These are phyloP conservation scores for Magnusiomyces tetraspermus DNA, from an alignment of 1,139 yeast species.

Conservation along the genomic window DNA sequence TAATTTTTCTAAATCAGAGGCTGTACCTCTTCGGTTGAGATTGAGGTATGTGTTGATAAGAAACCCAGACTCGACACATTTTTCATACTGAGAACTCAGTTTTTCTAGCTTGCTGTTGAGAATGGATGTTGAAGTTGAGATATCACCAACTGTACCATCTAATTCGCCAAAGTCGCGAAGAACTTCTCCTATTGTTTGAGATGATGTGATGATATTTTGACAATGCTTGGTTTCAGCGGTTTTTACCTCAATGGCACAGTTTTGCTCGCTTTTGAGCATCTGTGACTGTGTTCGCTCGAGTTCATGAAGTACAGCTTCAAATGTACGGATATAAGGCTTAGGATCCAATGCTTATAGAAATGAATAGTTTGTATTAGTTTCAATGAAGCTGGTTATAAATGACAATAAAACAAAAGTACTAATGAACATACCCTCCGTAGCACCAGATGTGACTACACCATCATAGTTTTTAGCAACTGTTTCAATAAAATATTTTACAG, in stretches of 20 bases:
- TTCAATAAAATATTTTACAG: conserved; percentile 78
- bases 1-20: conserved; percentile 40
- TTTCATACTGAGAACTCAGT: conserved; percentile 64
- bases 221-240: conserved; percentile 61
- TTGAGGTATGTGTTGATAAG: conserved; percentile 70
- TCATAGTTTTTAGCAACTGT: conserved; percentile 62
- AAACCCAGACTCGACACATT: conserved; percentile 64
- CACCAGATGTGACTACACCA: conserved; percentile 31
- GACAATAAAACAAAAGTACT: neutral
- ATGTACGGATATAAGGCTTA: conserved; percentile 87
- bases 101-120: conserved; percentile 65
- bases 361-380: neutral
- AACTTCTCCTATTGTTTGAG: conserved; percentile 10
- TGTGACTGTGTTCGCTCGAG: conserved; percentile 50
- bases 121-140: conserved; percentile 55
- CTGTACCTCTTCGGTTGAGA: conserved; percentile 52
- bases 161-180: conserved; percentile 46
- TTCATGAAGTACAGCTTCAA: conserved; percentile 75
- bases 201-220: conserved; percentile 42
- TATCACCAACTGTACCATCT: conserved; percentile 45
- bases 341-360: conserved; percentile 67
- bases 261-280: conserved; percentile 41
- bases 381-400: neutral
- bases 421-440: conserved; percentile 42
- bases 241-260: conserved; percentile 48